These are phyloP conservation scores for Globisporangium nunn DNA, from an alignment of 352 stramenopile species.

Conservation along the genomic window DNA sequence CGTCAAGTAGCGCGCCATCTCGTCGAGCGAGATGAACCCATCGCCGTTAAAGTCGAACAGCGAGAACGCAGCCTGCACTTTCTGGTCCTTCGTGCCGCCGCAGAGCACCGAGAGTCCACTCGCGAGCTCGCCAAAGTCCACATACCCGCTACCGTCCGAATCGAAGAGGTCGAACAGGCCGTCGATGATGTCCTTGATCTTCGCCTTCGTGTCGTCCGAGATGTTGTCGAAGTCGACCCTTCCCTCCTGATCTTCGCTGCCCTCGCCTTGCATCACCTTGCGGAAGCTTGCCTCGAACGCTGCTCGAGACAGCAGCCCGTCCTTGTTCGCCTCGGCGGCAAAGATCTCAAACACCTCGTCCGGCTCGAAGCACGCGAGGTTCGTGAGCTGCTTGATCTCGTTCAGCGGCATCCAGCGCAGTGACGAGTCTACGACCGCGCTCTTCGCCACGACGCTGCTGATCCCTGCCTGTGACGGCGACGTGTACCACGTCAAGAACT, in stretches of 20 bases:
- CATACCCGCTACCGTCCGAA: conserved; percentile 51
- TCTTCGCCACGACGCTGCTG: conserved; percentile 62
- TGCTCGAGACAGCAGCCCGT: conserved; percentile 61
- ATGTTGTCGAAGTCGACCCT: neutral
- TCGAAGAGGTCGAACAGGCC: conserved; percentile 82
- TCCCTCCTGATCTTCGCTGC: neutral
- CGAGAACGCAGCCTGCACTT: conserved; percentile 76
- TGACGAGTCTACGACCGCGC: conserved; percentile 63
- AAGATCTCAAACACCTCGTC: conserved; percentile 87
- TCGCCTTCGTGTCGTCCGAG: conserved; percentile 26
- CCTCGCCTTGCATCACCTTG: conserved; percentile 38
- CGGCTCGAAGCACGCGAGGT: conserved; percentile 64
- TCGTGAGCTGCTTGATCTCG: conserved; percentile 78
- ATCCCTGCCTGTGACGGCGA: conserved; percentile 60
- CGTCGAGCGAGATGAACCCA: conserved; percentile 79
- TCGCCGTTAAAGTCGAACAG: conserved; percentile 88
- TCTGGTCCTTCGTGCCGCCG: conserved; percentile 80
- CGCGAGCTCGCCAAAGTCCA: conserved; percentile 82
- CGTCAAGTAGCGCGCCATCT: conserved; percentile 86
- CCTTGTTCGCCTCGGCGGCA: conserved; percentile 60
- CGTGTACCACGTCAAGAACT: conserved; percentile 86
- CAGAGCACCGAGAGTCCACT: conserved; percentile 80
- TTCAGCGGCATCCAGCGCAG: conserved; percentile 80
- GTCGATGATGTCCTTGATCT: conserved; percentile 52
- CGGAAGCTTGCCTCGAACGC: conserved; percentile 78